Evolutionary conservation across 1,284 basidiomycete genomes (phyloP), one percentile per base, ranked within the genome.

Genomic region (Fomes fomentarius): DNA sequence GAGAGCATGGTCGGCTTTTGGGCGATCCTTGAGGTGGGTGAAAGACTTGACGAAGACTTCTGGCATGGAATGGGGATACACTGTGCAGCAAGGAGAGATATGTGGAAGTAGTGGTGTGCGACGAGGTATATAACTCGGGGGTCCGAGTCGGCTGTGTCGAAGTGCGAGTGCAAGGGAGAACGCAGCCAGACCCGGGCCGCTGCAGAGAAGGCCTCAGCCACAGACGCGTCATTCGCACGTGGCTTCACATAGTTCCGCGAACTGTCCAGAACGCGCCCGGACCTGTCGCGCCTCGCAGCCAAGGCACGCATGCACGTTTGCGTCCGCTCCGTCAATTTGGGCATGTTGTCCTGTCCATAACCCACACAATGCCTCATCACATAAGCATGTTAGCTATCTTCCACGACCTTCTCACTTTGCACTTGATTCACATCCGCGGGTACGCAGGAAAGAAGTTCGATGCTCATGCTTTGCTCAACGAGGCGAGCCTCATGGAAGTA

Each of bases 1-100:
- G 28, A 89, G 73, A 22, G 89, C 88, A 39, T 78, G 76, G 56
- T 87, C 80, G 37, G 82, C 79, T 62, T 80, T 79, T 46, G 83
- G 83, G 60, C 76, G 77, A 56, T 80, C 81, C 56, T 82, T 87
- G 56, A 91, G 77, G 69, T 89, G 83, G 26, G 85, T 84, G 60
- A 86, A 85, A 0, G 84, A 81, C 63, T 80, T 74, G 54, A 90
- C 78, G 60, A 82, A 84, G 24, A 71, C 71, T 45, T 86, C 74
- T 15, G 72, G 61, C 78, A 79, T 80, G 17, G 40, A 40, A 22
- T 21, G 15, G 17, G 17, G 38, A 50, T 15, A 49, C 11, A 50
- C 15, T 52, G 22, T 11, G 30, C 21, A 25, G 28, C 34, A 34
- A 33, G 22, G 35, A 25, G 4, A n/a, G 40, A 15, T 50, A 48